Evolutionary conservation across 2,329 filamentous ascomycete genomes (phyloP).

Genomic region (Aaosphaeria pasadenensis): DNA sequence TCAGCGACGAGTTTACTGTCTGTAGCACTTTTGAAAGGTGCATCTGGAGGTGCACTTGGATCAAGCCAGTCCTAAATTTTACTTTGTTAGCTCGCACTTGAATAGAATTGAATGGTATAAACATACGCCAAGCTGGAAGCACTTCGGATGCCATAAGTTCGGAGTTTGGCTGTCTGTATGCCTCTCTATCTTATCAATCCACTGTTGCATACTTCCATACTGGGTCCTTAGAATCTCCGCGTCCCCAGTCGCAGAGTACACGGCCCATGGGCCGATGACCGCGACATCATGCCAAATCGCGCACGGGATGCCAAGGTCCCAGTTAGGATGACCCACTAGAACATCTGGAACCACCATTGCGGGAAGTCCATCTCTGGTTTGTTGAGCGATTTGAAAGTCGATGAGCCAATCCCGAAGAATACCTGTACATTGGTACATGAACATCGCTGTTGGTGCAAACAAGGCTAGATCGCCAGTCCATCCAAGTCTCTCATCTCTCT

Average conservation of each 20-base stretch:
- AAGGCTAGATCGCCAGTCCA: slow-evolving; percentile 54
- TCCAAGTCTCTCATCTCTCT: slow-evolving; percentile 54
- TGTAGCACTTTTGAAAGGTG: not conserved
- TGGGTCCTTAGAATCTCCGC: not conserved
- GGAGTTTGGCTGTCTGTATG: not conserved
- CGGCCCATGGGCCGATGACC: not conserved
- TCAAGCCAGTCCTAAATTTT: slow-evolving; percentile 1
- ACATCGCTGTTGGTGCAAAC: slow-evolving; percentile 52
- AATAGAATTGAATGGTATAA: not conserved
- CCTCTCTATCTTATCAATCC: not conserved
- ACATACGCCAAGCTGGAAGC: not conserved
- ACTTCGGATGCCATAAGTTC: not conserved
- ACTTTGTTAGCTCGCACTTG: not conserved
- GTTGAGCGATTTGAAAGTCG: slow-evolving; percentile 4
- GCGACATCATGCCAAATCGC: not conserved
- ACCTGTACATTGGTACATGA: slow-evolving; percentile 52
- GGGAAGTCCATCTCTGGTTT: slow-evolving; percentile 6
- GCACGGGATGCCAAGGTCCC: not conserved
- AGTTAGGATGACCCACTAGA: not conserved
- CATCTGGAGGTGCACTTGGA: not conserved
- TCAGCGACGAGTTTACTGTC: not conserved
- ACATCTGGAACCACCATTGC: not conserved
- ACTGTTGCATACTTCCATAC: not conserved
- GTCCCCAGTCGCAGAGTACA: not conserved
- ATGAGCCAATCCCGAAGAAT: slow-evolving; percentile 49